Percentiles rank a stretch among this genome's conserved stretches.
phyloP scores from a whole-genome alignment of 2,329 filamentous ascomycete species.

The Alternaria rosae region DNA sequence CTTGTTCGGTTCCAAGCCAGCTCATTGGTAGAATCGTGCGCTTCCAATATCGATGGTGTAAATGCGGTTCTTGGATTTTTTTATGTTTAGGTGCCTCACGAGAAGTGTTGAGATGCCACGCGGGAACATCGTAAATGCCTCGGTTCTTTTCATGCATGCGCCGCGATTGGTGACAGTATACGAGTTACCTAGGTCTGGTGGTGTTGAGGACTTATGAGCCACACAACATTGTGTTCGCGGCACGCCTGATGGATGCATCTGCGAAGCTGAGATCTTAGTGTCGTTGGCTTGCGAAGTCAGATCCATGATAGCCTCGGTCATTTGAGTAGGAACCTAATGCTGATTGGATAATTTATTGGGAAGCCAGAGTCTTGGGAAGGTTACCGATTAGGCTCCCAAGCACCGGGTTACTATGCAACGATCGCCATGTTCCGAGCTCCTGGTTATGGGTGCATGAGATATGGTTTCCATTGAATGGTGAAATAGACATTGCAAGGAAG shows the following conservation, averaged over 20 bases:
- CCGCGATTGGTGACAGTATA: not conserved
- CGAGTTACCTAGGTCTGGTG: not conserved
- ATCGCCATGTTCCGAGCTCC: slow-evolving; percentile 10
- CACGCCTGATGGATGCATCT: not conserved
- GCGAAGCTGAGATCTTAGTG: not conserved
- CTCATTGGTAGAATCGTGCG: slow-evolving; percentile 4
- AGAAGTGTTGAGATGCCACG: not conserved
- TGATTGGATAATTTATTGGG: not conserved
- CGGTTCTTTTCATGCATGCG: not conserved
- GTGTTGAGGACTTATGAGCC: not conserved
- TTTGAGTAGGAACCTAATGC: not conserved
- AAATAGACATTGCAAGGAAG: not conserved
- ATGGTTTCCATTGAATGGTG: not conserved
- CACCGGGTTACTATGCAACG: slow-evolving; percentile 17
- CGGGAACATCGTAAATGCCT: not conserved
- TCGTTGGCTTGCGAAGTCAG: not conserved
- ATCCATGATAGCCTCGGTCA: slow-evolving; percentile 2
- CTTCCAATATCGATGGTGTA: not conserved
- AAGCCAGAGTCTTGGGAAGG: not conserved
- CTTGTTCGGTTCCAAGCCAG: not conserved
- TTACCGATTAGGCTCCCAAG: slow-evolving; percentile 15
- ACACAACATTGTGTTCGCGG: not conserved
- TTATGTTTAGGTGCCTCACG: not conserved
- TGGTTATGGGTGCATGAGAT: not conserved
- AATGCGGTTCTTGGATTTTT: not conserved